Evolutionary conservation across 2,329 filamentous ascomycete species (phyloP), one percentile per base, ranked within the genome.

Genomic region (Sclerotiophoma versabilis): DNA sequence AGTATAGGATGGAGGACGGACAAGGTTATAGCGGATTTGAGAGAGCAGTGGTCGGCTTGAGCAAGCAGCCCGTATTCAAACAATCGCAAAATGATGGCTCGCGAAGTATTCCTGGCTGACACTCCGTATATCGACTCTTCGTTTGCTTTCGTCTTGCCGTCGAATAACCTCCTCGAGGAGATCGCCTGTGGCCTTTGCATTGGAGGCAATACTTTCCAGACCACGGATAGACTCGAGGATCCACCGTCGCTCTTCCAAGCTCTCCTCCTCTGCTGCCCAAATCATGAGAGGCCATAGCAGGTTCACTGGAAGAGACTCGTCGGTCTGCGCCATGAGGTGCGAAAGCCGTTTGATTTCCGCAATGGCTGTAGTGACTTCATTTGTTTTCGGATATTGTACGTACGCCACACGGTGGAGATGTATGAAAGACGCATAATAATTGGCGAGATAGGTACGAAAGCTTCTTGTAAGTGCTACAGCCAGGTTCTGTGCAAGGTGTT

Each of bases 251-350:
- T 83, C 80, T 4, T 75, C 73, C 0, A 66, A 33, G 39, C 80
- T 78, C n/a, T 82, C 79, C 57, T 83, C 82, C 63, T 86, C 83
- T 8, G 77, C 79, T 0, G 83, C 83, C 57, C 81, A 75, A 79
- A 86, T 83, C 33, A 85, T 70, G 7, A 84, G 67, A 1, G 83
- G 83, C 84, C 82, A 85, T 5, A 85, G 73, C 74, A 84, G 80
- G 54, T 82, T 85, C 41, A 84, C 81, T 0, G 83, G 82, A 2
- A 84, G 70, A 8, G 79, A 74, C 27, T 81, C 77, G 11, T 79
- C 76, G 1, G 69, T 69, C 23, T 79, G 74, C 12, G 76, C 72
- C 49, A 84, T 80, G 29, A 80, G 72, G 29, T 76, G 75, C 17
- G 79, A 77, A 3, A 84, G 71, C 11, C 71, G 75, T 23, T 79